phyloP scores from a whole-genome alignment of 192 early-diverging fungal species.

The Funneliformis geosporum region DNA sequence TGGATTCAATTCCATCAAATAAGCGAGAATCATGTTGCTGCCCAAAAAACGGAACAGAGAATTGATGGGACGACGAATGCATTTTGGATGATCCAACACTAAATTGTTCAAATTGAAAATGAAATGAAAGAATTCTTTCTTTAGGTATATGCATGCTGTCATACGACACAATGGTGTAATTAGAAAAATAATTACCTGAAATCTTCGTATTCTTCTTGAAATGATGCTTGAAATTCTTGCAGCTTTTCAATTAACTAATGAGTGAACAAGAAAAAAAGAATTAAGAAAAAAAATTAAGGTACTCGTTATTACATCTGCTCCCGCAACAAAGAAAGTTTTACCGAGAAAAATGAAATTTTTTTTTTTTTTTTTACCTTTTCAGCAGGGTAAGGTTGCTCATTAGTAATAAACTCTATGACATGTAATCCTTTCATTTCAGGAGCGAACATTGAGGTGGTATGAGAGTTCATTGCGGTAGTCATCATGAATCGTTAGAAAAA shows the following conservation, averaged over 20 bases:
- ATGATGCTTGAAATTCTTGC: not conserved
- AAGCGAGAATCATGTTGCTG: not conserved
- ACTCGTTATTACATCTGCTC: not conserved
- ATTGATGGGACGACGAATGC: not conserved
- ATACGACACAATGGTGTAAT: not conserved
- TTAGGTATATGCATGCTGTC: not conserved
- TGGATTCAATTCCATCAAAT: not conserved
- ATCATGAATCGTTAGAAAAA: not conserved
- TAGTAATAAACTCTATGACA: constrained; percentile 22
- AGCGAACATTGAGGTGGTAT: not conserved
- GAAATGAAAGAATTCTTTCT: not conserved
- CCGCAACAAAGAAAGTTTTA: not conserved
- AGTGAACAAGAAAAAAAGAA: not conserved
- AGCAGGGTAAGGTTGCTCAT: constrained; percentile 14
- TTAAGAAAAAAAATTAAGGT: not conserved
- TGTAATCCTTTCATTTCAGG: constrained; percentile 16
- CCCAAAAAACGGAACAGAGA: not conserved
- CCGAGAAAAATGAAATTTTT: not conserved
- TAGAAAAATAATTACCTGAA: not conserved
- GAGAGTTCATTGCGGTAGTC: not conserved
- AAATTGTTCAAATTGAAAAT: not conserved
- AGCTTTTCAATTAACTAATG: constrained; percentile 11
- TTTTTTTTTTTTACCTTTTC: not conserved
- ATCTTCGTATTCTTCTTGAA: constrained; percentile 13
- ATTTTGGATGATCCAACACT: constrained; percentile 15